These are phyloP conservation scores for Puccinia hordei DNA, from an alignment of 1,284 basidiomycete genomes.

Conservation along the genomic window DNA sequence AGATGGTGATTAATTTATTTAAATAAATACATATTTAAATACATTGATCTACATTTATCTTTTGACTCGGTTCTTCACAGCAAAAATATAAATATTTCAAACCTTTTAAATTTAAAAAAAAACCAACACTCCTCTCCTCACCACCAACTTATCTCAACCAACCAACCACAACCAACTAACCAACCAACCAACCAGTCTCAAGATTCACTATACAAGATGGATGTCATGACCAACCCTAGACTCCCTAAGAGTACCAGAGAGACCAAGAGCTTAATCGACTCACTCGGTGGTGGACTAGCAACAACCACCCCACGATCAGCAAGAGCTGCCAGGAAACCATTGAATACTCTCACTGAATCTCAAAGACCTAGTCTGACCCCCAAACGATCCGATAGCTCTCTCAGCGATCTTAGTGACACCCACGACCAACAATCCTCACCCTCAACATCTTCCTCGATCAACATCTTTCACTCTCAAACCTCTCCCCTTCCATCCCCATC, in stretches of 20 bases:
- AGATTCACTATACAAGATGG: too few relatives aligned
- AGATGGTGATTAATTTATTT: too few relatives aligned
- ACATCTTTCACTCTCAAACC: background rate
- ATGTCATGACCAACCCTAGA: background rate
- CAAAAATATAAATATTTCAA: too few relatives aligned
- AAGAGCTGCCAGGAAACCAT: background rate
- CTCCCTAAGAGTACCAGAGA: slow-evolving; percentile 11
- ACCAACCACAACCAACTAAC: too few relatives aligned
- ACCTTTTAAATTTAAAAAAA: too few relatives aligned
- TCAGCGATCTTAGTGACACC: slow-evolving; percentile 37
- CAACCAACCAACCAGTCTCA: too few relatives aligned
- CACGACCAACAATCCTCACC: slow-evolving; percentile 5
- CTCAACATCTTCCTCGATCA: slow-evolving; percentile 15
- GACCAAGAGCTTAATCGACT: slow-evolving; percentile 19
- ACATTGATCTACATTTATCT: too few relatives aligned
- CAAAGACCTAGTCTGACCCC: background rate
- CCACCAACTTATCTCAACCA: too few relatives aligned
- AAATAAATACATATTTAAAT: too few relatives aligned
- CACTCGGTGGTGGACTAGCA: slow-evolving; percentile 27
- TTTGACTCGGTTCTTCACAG: too few relatives aligned
- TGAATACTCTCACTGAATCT: background rate
- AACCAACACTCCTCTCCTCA: too few relatives aligned
- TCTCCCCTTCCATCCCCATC: background rate
- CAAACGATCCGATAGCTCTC: slow-evolving; percentile 29
- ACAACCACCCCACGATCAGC: slow-evolving; percentile 26